Evolutionary conservation across 352 stramenopile species (phyloP).

Genomic region (Stramenopiles sp.): DNA sequence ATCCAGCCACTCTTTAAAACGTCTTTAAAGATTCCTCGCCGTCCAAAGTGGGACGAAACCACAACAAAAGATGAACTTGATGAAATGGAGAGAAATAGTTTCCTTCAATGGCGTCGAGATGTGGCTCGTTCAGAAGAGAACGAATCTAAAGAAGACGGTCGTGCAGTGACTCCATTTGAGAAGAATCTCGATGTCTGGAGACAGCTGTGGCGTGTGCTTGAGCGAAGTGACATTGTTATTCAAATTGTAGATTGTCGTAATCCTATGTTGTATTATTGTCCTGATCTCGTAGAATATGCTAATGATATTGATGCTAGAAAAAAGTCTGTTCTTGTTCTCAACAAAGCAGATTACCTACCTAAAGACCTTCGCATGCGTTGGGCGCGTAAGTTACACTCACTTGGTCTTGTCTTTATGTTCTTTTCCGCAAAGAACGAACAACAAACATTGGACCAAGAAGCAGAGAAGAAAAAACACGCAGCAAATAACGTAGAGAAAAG

Average conservation of each 20-base stretch:
- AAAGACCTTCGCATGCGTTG: constrained; percentile 49
- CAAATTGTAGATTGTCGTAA: constrained; percentile 95
- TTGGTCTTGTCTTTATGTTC: constrained; percentile 68
- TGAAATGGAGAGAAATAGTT: constrained; percentile 67
- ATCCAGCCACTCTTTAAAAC: constrained; percentile 6
- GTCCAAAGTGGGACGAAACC: constrained; percentile 57
- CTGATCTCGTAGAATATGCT: constrained; percentile 70
- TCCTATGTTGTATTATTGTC: constrained; percentile 84
- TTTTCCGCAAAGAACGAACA: constrained; percentile 80
- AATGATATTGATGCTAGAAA: constrained; percentile 48
- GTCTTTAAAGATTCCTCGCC: constrained; percentile 73
- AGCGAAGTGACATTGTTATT: constrained; percentile 79
- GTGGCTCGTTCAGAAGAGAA: constrained; percentile 30
- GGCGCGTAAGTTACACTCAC: constrained; percentile 59
- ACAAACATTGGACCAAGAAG: constrained; percentile 40
- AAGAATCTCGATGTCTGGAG: constrained; percentile 99
- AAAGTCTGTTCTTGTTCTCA: constrained; percentile 74
- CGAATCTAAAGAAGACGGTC: background rate
- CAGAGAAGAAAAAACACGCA: constrained; percentile 20
- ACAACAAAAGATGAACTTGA: constrained; percentile 84
- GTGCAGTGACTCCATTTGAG: constrained; percentile 88
- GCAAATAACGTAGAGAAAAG: too few relatives aligned
- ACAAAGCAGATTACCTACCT: constrained; percentile 95
- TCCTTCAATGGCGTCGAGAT: constrained; percentile 77
- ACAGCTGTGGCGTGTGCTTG: constrained; percentile 92